Conservation (phyloP, 345 rosid species). For the Syzygium jambos region DNA sequence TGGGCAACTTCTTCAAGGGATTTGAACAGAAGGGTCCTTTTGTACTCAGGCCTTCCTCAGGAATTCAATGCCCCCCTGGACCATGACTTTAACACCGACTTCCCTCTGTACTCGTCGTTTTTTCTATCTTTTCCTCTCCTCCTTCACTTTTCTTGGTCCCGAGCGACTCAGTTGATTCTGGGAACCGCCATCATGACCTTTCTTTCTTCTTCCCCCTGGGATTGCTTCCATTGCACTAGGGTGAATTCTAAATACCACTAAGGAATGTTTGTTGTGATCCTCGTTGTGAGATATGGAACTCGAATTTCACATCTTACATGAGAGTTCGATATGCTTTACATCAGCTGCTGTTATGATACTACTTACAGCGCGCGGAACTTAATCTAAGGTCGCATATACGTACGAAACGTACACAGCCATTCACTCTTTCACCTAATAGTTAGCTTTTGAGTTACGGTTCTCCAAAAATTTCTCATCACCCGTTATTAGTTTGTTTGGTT, state of each 20-base stretch:
- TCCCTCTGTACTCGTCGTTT: neutral
- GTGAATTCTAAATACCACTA: neutral
- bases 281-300: neutral
- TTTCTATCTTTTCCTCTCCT: neutral
- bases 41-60: neutral
- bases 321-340: neutral
- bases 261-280: neutral
- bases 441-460: neutral
- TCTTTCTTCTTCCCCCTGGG: neutral
- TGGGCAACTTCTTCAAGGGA: neutral
- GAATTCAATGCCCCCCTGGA: neutral
- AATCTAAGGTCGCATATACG: neutral
- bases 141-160: neutral
- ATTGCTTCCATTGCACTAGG: neutral
- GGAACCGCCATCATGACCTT: neutral
- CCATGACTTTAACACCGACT: neutral
- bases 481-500: neutral
- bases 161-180: neutral
- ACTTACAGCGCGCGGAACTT: neutral
- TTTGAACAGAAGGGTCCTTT: neutral
- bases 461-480: neutral
- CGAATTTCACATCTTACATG: neutral
- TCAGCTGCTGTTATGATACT: neutral
- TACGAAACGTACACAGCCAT: neutral
- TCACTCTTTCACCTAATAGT: neutral